Base-by-base conservation (phyloP, 192 early-diverging fungal species). In the Thamnidium elegans region DNA sequence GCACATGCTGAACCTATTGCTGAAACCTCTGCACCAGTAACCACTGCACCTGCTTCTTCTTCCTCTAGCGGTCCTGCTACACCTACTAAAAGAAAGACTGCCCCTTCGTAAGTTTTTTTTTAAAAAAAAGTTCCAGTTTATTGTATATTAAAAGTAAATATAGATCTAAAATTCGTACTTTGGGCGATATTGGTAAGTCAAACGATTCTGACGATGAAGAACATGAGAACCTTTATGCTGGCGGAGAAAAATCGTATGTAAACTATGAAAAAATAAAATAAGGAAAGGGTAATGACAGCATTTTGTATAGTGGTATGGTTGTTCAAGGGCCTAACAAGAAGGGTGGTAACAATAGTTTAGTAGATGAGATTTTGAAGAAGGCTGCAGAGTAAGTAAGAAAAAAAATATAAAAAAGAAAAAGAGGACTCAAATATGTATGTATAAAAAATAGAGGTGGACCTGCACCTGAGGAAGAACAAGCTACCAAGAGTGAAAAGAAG, bases 191-290 rank as follows among this genome's bases (percentile, higher is more conserved):
- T 62, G 47, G 42, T 19, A 66, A 63, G 1, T 62, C 71, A 43
- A 67, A 67, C 14, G 77, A 78, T 3, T 69, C 73, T 19, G 75
- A 74, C 14, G 79, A 88, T 19, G 78, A 85, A 11, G 88, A 88
- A 20, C 66, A 65, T 15, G 75, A 90, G 66, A 87, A 89, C 63
- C 93, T 84, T 67, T 99, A 89, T 82, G 86, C 94, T 17, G 97
- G 95, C 4, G 97, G 97, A 31, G 96, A 97, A 75, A 92, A 92
- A 72, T 94, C 91, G 77, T 95, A 84, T n/a, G 93, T 87, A 45
- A 26, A 26, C 26, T 62, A 65, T 3, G 17, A 47, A 20, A 15
- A 30, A 50, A 46, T 36, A 58, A n/a, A 14, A 31, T 9, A 39
- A 42, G 11, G 36, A 39, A 39, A 55, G 10, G 3, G 3, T 44